Evolutionary conservation across 306 rosid species (phyloP).

Genomic region (Dicorynia guianensis): DNA sequence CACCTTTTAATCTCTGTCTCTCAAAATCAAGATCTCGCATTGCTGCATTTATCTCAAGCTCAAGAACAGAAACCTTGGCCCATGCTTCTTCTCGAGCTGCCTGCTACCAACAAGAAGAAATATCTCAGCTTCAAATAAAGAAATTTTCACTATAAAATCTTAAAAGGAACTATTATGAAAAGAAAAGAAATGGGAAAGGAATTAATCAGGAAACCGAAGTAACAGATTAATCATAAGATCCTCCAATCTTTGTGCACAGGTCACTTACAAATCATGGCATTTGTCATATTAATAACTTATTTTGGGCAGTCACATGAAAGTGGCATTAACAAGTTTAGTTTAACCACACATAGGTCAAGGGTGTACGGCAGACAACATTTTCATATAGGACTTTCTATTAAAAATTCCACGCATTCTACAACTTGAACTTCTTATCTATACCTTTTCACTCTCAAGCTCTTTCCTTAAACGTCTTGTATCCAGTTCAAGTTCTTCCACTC

Average conservation of each 20-base stretch:
- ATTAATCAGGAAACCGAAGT: conserved; percentile 9
- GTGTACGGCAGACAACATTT: conserved; percentile 10
- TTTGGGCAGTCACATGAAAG: neutral
- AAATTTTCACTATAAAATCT: neutral
- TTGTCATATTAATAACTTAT: conserved; percentile 10
- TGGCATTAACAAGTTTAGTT: neutral
- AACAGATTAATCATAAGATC: conserved; percentile 24
- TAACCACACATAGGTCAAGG: neutral
- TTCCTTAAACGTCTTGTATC: conserved; percentile 64
- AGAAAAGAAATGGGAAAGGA: neutral
- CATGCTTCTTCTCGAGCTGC: conserved; percentile 99
- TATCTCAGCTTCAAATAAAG: conserved; percentile 31
- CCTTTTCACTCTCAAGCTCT: conserved; percentile 95
- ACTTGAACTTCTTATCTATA: conserved; percentile 54
- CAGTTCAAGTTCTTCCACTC: conserved; percentile 75
- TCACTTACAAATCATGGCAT: conserved; percentile 6
- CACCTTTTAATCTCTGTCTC: conserved; percentile 82
- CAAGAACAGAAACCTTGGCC: conserved; percentile 92
- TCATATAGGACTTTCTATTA: neutral
- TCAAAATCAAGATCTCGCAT: conserved; percentile 90
- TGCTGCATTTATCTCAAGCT: conserved; percentile 90
- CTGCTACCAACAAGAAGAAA: conserved; percentile 83
- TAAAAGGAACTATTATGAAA: conserved; percentile 12
- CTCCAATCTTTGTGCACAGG: neutral
- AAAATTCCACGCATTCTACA: conserved; percentile 17